Evolutionary conservation across 768 basidiomycete species (phyloP), one percentile per base, ranked within the genome.

Genomic region (Mycena vitilis): DNA sequence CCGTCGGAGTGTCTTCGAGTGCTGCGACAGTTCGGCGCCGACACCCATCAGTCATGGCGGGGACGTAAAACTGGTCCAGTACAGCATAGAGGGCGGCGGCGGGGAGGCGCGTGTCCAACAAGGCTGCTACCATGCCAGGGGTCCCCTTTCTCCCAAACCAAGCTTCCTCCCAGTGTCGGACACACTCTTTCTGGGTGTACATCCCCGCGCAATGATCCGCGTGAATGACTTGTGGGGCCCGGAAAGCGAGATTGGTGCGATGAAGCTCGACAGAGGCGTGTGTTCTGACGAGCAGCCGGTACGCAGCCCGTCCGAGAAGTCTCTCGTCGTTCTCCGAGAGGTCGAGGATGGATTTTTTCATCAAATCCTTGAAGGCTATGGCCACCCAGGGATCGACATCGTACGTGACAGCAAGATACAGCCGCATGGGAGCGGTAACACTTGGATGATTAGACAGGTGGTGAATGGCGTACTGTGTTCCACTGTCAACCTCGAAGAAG

Each of bases 161-260:
- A 20, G 47, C 47, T n/a, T 48, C 47, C 47, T 48, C 47, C 47
- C 47, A 48, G 18, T n/a, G 20, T 11, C 47, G 47, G 20, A 22
- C 22, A 22, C 47, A 48, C 47, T 48, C 47, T 9, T 22, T 20
- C 20, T 48, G 47, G 20, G 47, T n/a, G 47, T 48, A 48, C 4
- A n/a, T n/a, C 11, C 47, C 47, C 9, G 18, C 22, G 22, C 47
- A 48, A 22, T 20, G 20, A n/a, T 18, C 20, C 10, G 11, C 47
- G 10, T 48, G 47, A 48, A 20, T 18, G 16, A 48, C 47, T n/a
- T 8, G 16, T 18, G 47, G 47, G 22, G 47, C 47, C 10, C 22
- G 47, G 22, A 48, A 48, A 48, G 47, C 47, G 20, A 48, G 47
- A 48, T 48, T 48, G 47, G 47, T 48, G 47, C 47, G 47, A 22